Evolutionary conservation across 169 alveolate species (phyloP).

Genomic region (Eimeria zaria): DNA sequence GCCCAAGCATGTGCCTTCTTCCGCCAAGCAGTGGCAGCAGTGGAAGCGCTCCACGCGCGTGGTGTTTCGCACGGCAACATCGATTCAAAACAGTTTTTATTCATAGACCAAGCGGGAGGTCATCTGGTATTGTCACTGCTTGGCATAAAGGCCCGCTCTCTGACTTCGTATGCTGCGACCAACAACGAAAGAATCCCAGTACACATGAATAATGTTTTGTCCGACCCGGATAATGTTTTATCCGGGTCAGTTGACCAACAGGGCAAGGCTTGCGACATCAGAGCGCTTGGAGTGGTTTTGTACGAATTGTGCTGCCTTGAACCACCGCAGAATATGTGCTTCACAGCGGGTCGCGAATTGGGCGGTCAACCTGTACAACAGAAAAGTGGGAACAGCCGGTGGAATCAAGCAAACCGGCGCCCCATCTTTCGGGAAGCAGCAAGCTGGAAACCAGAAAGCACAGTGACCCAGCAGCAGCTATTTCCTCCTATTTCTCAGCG

Average conservation of each 20-base stretch:
- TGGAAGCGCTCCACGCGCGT: slow-evolving; percentile 3
- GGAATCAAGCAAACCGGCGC: not conserved
- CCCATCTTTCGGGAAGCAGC: not conserved
- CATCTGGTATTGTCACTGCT: not conserved
- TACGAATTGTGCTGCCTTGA: slow-evolving; percentile 39
- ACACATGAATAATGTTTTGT: not conserved
- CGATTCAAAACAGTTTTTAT: not conserved
- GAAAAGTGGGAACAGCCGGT: not conserved
- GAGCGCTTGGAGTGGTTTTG: slow-evolving; percentile 27
- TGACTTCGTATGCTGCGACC: not conserved
- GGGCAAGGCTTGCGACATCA: not conserved
- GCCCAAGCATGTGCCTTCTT: slow-evolving; percentile 29
- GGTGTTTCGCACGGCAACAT: slow-evolving; percentile 20
- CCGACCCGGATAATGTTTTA: no score
- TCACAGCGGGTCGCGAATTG: not conserved
- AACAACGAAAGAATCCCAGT: not conserved
- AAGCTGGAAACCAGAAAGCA: not conserved
- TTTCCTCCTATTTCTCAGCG: slow-evolving; percentile 45
- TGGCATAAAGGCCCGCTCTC: not conserved
- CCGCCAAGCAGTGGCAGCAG: slow-evolving; percentile 54
- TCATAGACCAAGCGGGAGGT: not conserved
- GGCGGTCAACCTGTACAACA: not conserved
- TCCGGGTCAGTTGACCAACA: not conserved
- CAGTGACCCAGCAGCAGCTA: not conserved
- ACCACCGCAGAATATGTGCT: not conserved